phyloP scores from a whole-genome alignment of 371 early-diverging fungal species.

The Lichtheimia ornata region DNA sequence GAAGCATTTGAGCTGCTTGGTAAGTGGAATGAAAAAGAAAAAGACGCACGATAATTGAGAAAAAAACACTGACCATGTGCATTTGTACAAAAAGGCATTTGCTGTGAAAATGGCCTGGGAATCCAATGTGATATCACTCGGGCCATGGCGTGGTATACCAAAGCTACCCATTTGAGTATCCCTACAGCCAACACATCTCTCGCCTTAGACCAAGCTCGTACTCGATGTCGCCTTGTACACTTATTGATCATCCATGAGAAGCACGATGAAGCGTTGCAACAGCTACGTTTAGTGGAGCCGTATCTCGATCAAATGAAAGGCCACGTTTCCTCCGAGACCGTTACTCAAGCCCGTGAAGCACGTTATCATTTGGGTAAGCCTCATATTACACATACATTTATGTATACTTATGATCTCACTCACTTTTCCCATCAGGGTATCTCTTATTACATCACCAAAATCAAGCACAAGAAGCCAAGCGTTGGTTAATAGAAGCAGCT shows the following conservation, averaged over 20 bases:
- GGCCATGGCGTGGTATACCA: conserved; percentile 16
- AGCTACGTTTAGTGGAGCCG: conserved; percentile 12
- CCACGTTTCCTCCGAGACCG: conserved; percentile 26
- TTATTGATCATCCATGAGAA: conserved; percentile 17
- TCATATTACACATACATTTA: neutral
- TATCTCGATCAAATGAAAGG: conserved; percentile 25
- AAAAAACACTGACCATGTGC: neutral
- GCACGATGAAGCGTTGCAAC: conserved; percentile 19
- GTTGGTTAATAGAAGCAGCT: conserved; percentile 21
- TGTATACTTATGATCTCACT: neutral
- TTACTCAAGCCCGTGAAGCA: conserved; percentile 31
- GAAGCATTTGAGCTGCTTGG: conserved; percentile 24
- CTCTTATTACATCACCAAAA: conserved; percentile 14
- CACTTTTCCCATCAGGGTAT: conserved; percentile 12
- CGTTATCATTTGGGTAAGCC: conserved; percentile 32
- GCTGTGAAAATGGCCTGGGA: conserved; percentile 23
- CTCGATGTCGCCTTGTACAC: conserved; percentile 27
- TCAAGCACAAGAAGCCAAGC: conserved; percentile 8
- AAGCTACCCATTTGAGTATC: conserved; percentile 1
- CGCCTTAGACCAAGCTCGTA: conserved; percentile 20
- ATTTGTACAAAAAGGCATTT: conserved; percentile 16
- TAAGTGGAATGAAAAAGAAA: conserved; percentile 9
- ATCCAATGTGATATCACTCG: conserved; percentile 4
- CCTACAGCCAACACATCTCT: neutral
- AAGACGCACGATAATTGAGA: neutral